These are phyloP conservation scores for Trametes elegans DNA, from an alignment of 768 basidiomycete genomes.

Conservation along the genomic window DNA sequence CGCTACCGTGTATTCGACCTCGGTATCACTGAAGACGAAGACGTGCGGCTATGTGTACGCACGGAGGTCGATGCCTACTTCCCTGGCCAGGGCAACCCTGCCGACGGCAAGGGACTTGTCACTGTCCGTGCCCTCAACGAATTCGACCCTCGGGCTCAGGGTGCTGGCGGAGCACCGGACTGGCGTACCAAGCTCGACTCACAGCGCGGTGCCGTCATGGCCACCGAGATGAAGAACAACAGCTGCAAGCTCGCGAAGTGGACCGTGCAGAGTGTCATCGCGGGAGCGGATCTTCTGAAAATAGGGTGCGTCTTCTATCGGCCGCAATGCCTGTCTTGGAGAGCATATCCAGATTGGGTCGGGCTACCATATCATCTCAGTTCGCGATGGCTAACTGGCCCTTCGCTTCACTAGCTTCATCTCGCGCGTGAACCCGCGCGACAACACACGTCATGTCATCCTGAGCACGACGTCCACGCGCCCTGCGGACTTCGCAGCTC, in stretches of 20 bases:
- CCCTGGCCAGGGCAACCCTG: slow-evolving; percentile 57
- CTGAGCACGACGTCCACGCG: slow-evolving; percentile 94
- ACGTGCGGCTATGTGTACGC: slow-evolving; percentile 85
- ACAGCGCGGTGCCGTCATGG: slow-evolving; percentile 95
- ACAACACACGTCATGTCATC: slow-evolving; percentile 94
- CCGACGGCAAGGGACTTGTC: slow-evolving; percentile 72
- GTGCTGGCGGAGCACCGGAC: slow-evolving; percentile 95
- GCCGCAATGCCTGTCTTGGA: not conserved
- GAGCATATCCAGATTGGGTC: not conserved
- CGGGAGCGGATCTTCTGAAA: slow-evolving; percentile 95
- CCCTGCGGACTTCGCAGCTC: slow-evolving; percentile 89
- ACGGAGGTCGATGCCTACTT: slow-evolving; percentile 94
- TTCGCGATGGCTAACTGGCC: not conserved
- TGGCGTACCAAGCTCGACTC: slow-evolving; percentile 97
- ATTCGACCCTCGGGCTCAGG: slow-evolving; percentile 87
- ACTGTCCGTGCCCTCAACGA: slow-evolving; percentile 97
- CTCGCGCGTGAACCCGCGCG: slow-evolving; percentile 89
- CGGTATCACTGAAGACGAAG: slow-evolving; percentile 86
- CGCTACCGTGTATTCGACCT: slow-evolving; percentile 95
- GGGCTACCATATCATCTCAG: not conserved
- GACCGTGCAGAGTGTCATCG: slow-evolving; percentile 92
- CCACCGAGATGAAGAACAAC: slow-evolving; percentile 99
- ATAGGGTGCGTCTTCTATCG: slow-evolving; percentile 70
- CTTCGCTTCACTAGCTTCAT: slow-evolving; percentile 72
- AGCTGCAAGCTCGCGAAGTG: slow-evolving; percentile 96